These are phyloP conservation scores for Trypanosomatidae sp. DNA, from an alignment of 208 protist genomes.

Conservation along the genomic window DNA sequence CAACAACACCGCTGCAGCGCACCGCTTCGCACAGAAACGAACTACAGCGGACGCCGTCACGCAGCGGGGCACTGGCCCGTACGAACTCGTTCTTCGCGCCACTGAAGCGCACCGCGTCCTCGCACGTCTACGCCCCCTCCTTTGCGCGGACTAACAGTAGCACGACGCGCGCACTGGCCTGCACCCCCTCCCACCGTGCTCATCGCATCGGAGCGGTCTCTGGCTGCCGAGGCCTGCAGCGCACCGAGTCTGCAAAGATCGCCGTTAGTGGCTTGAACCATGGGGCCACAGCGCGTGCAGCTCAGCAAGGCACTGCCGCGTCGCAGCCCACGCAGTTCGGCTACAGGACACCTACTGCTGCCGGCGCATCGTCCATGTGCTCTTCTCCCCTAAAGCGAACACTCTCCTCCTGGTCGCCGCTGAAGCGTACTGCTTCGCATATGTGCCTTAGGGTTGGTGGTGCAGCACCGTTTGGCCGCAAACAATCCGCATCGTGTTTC, in stretches of 20 bases:
- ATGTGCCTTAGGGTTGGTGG: not conserved
- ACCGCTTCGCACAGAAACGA: conserved; percentile 1
- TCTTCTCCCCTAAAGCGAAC: not conserved
- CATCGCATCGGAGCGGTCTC: not conserved
- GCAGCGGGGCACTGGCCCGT: conserved; percentile 4
- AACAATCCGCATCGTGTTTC: conserved; percentile 6
- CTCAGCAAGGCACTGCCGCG: not conserved
- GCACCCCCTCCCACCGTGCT: conserved; percentile 10
- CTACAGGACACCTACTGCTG: not conserved
- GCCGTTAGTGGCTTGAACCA: not conserved
- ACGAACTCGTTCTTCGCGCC: conserved; percentile 17
- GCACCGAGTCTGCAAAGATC: conserved; percentile 17
- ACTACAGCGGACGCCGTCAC: conserved; percentile 20
- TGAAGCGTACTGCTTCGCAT: conserved; percentile 34
- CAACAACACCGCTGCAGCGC: conserved; percentile 20
- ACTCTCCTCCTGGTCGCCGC: conserved; percentile 6
- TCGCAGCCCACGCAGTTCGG: conserved; percentile 19
- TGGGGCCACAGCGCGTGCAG: not conserved
- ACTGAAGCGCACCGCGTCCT: conserved; percentile 16
- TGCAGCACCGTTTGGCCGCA: conserved; percentile 13
- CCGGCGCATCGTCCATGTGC: not conserved
- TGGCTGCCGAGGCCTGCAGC: conserved; percentile 12
- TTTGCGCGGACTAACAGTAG: conserved; percentile 24
- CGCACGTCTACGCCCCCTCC: not conserved
- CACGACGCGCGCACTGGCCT: conserved; percentile 3